Evolutionary conservation across 1,139 yeast genomes (phyloP).

Genomic region (Lodderomyces oxycetoniae): DNA sequence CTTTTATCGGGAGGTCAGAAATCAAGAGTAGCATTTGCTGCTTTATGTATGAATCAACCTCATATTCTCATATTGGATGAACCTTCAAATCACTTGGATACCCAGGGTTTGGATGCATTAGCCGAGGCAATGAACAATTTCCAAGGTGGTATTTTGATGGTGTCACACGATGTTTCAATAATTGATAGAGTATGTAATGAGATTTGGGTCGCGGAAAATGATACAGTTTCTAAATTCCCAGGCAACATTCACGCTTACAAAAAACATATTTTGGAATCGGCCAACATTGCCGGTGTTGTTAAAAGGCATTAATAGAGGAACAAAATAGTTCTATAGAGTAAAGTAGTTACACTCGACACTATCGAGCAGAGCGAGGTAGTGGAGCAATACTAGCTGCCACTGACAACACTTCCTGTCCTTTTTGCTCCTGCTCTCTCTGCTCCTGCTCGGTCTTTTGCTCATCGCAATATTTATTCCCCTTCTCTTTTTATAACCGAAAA

Average conservation of each 20-base stretch:
- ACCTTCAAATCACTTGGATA: constrained; percentile 98
- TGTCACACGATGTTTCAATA: constrained; percentile 92
- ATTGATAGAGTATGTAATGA: constrained; percentile 86
- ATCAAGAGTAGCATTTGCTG: constrained; percentile 97
- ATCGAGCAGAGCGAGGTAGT: too few species aligned
- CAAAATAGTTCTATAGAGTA: background rate
- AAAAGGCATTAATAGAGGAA: constrained; percentile 55
- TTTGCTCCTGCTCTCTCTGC: background rate
- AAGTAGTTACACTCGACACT: too few species aligned
- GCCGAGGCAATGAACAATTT: constrained; percentile 82
- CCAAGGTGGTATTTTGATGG: constrained; percentile 96
- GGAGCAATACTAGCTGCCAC: too few species aligned
- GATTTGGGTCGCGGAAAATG: constrained; percentile 91
- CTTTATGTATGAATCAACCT: constrained; percentile 86
- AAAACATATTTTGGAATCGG: constrained; percentile 74
- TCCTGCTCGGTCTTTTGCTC: background rate
- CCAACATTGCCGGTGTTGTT: constrained; percentile 85
- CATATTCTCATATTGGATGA: constrained; percentile 91
- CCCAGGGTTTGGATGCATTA: constrained; percentile 93
- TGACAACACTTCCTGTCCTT: background rate
- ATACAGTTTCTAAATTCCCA: constrained; percentile 70
- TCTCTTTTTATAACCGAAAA: background rate
- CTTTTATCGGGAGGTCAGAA: constrained; percentile 96
- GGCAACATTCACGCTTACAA: constrained; percentile 88
- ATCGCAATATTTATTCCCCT: too few species aligned